Evolutionary conservation across 495 filamentous ascomycete genomes (phyloP), one percentile per base, ranked within the genome.

Genomic region (Xylaria venustula): DNA sequence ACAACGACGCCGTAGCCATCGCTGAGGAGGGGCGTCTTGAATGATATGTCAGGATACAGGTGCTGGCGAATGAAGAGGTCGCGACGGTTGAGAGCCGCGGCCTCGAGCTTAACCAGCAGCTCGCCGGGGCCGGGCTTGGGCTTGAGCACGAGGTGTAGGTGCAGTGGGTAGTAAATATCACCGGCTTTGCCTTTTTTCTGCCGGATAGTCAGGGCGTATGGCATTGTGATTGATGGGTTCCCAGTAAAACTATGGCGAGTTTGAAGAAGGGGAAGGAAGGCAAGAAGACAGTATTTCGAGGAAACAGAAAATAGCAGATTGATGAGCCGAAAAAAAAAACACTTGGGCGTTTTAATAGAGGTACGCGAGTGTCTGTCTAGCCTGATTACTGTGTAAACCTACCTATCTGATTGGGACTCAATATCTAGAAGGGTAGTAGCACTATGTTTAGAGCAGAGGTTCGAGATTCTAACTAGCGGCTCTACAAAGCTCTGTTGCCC

Each of bases 31-130:
- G 93, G 91, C 25, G 83, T 73, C 12, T 42, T 41, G 72, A 95
- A 96, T n/a, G 90, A 85, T 58, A 89, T 85, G 52, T 83, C 86
- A 0, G 93, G 93, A 79, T 97, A 97, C 44, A 96, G 85, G 67
- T 92, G 88, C 70, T 93, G 91, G 57, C 92, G 90, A 73, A 93
- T 87, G 81, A 96, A 96, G 66, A 93, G 82, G 73, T 97, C 92
- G 54, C 91, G 88, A 77, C 96, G 93, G 77, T 97, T 97, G 54
- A 97, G 86, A 15, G 92, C 85, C 8, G 87, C 88, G 44, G 91
- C 89, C 34, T 81, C 80, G 67, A 97, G 66, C 58, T 81, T 82
- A 58, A 97, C 67, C 28, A 91, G 78, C 59, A 95, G 73, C 64
- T 94, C 84, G 58, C 74, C 72, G 17, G 83, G 81, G 17, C 83